Evolutionary conservation across 768 basidiomycete genomes (phyloP), one percentile per base, ranked within the genome.

Genomic region (Mycena vulgaris): DNA sequence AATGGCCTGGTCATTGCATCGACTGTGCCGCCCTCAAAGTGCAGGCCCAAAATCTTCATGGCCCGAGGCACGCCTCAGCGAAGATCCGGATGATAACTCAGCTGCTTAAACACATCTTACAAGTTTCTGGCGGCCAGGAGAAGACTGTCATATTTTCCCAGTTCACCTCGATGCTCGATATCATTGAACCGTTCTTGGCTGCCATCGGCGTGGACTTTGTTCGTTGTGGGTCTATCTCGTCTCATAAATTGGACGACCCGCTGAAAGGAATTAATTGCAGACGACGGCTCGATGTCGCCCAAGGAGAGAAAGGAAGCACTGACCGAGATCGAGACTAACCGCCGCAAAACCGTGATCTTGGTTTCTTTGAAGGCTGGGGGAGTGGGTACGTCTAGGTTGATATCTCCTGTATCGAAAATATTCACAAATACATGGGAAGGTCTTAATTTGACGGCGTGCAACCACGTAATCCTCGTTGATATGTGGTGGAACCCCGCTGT

Each of bases 61-160:
- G 80, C 8, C 84, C 90, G n/a, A 91, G 90, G 5, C 93, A 92
- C 0, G 85, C 88, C 27, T 96, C 95, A 4, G 91, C 97, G n/a
- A 99, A 99, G 81, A 94, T 95, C 63, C 87, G 91, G 31, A 94
- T 92, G 86, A 88, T 95, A 48, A 73, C 97, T 45, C 85, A 91
- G 74, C 79, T 98, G 11, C 83, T 99, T 35, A 74, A 82, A 19
- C 85, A 89, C 17, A 90, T 95, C 60, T 87, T 90, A 16, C 80
- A 84, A 58, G 83, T 87, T 60, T 86, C 89, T 13, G 80, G 87
- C 21, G 78, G 84, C 16, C 80, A 82, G 70, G 95, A 98, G 77
- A 99, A 98, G 87, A 97, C 96, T 0, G 98, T 99, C 71, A 91
- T 99, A 30, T 99, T 98, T 78, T 96, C 95, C 0, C 97, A 98